Base-by-base conservation (phyloP, 371 early-diverging fungal genomes). In the Furculomyces boomerangus region DNA sequence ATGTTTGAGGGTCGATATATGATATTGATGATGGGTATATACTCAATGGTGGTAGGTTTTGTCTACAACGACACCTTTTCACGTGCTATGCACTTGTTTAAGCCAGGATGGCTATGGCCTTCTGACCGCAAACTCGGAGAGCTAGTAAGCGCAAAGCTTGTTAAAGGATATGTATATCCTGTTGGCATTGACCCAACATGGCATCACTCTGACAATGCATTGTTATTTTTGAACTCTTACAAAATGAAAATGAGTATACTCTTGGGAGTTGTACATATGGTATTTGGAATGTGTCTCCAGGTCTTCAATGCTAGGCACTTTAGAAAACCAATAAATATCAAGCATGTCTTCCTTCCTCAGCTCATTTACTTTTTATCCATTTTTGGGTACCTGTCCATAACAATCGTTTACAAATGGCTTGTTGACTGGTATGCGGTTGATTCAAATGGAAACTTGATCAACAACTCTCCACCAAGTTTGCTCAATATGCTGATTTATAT, bases 241-340 rank as follows among this genome's bases (percentile, higher is more conserved):
- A 99, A 99, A 78, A 99, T 99, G 99, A 99, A 99, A 70, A 87
- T 91, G 83, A 87, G 96, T 30, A 82, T 99, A 59, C 78, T 99
- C 50, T 63, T 99, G 41, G 99, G 99, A 61, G 95, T 98, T 37
- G 73, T 90, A 56, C 99, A 99, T 70, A 98, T 99, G 98, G 70
- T 80, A 8, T 87, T 98, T 61, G 99, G 97, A 58, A 84, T 97
- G 57, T 74, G 80, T 54, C 74, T 99, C 61, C 79, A 88, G 44
- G 77, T 88, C n/a, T 83, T 77, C 62, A 99, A 99, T 67, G 86
- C 90, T 58, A 57, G 79, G 53, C 81, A 94, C 75, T 92, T 84
- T 62, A 79, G 84, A 55, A 79, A 90, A 60, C 75, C 75, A 52
- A 68, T 83, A 43, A 80, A 83, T 63, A 81, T 99, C 53, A 80